A percentile compares a stretch with the other conserved stretches of the same genome.
Evolutionary conservation across 2,329 filamentous ascomycete genomes (phyloP).

Genomic region (Blastomyces gilchristii): DNA sequence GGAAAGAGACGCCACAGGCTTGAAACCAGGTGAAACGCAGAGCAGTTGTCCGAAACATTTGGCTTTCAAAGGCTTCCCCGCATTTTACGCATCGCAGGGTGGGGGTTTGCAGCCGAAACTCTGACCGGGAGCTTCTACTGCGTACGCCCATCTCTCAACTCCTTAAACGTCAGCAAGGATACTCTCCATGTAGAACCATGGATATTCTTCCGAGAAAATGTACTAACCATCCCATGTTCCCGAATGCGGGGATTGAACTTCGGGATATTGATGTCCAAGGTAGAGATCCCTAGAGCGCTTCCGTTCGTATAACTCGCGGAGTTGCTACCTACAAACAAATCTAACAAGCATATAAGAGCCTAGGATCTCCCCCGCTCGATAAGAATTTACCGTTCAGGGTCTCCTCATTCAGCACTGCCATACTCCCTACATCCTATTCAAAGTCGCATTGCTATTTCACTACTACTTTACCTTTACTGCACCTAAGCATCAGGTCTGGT

Average conservation of each 20-base stretch:
- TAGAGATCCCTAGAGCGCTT: neutral
- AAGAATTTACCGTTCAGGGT: neutral
- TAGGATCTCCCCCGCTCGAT: neutral
- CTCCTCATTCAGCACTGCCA: too few relatives aligned
- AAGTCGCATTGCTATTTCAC: neutral
- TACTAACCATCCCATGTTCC: neutral
- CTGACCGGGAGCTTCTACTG: too few relatives aligned
- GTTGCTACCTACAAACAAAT: neutral
- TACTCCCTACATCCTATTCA: too few relatives aligned
- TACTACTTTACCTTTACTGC: neutral
- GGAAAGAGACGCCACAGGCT: too few relatives aligned
- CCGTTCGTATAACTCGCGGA: neutral
- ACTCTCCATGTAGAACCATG: neutral
- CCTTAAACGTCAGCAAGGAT: neutral
- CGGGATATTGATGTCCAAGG: neutral
- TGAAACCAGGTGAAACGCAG: too few relatives aligned
- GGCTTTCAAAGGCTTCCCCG: neutral
- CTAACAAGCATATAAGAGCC: neutral
- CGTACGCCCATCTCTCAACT: too few relatives aligned
- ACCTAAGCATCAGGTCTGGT: neutral
- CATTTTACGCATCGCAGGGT: neutral
- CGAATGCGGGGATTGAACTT: constrained; percentile 7
- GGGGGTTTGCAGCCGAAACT: neutral
- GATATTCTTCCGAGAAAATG: neutral
- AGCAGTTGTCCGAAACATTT: too few relatives aligned